These are phyloP conservation scores for Puccinia polysora DNA, from an alignment of 1,284 basidiomycete genomes.

Conservation along the genomic window DNA sequence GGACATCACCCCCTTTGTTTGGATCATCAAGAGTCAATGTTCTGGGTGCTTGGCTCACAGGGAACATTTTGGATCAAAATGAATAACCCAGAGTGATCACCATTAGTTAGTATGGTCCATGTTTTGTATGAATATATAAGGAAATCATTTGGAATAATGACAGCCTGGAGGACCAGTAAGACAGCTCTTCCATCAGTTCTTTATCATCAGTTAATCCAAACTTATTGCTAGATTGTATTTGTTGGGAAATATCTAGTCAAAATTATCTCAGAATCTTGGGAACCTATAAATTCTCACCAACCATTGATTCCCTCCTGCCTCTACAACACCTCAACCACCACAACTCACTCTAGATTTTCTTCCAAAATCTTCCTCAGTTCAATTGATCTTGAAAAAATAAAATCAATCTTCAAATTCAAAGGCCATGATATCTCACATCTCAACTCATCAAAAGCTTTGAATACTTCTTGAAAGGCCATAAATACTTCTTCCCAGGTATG, in stretches of 20 bases:
- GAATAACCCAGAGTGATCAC: conserved; percentile 57
- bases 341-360: no score
- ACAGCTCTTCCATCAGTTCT: conserved; percentile 61
- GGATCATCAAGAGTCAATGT: conserved; percentile 84
- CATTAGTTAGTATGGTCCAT: conserved; percentile 87
- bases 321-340: no score
- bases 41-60: conserved; percentile 80
- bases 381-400: no score
- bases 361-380: no score
- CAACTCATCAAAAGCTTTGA: no score
- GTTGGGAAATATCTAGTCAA: conserved; percentile 85
- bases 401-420: no score
- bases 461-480: no score
- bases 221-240: conserved; percentile 68
- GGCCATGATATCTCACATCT: no score
- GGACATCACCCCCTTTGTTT: no score
- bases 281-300: no score
- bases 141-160: conserved; percentile 49
- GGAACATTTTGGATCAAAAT: conserved; percentile 70
- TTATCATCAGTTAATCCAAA: conserved; percentile 53
- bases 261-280: conserved; percentile 87
- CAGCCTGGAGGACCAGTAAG: conserved; percentile 54
- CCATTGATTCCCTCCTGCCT: no score
- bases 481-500: no score
- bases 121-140: conserved; percentile 90